These are phyloP conservation scores for Phytophthora ohioensis DNA, from an alignment of 352 stramenopile genomes.

Conservation along the genomic window DNA sequence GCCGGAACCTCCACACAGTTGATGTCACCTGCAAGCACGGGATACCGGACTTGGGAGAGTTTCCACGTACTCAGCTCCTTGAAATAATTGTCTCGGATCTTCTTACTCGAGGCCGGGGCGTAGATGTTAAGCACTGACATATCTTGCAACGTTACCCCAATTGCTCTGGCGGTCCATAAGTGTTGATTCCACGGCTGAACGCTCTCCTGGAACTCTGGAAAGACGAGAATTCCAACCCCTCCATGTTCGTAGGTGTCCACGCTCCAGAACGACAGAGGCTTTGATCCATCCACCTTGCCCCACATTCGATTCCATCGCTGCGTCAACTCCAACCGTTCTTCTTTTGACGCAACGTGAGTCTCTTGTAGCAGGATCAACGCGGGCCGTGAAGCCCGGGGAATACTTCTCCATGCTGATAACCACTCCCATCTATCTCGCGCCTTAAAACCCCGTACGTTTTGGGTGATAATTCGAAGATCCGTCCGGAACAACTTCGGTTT, in stretches of 20 bases:
- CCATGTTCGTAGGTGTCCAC: not conserved
- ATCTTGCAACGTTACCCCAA: not conserved
- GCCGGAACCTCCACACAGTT: not conserved
- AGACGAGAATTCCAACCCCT: not conserved
- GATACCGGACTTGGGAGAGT: no score
- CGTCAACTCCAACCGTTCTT: not conserved
- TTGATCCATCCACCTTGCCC: not conserved
- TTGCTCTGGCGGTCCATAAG: not conserved
- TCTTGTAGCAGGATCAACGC: not conserved
- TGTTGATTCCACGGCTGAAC: not conserved
- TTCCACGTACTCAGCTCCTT: not conserved
- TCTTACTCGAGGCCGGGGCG: not conserved
- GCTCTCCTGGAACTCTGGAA: not conserved
- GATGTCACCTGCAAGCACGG: constrained; percentile 1
- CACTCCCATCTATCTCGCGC: not conserved
- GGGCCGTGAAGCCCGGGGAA: not conserved
- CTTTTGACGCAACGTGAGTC: not conserved
- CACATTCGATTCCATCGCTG: not conserved
- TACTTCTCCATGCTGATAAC: not conserved
- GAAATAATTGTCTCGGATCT: not conserved
- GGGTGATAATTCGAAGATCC: not conserved
- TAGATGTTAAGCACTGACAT: not conserved
- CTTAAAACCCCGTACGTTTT: not conserved
- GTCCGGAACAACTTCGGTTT: not conserved
- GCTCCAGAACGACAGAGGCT: not conserved